Evolutionary conservation across 805 yeast genomes (phyloP).

Genomic region (Metschnikowia anglica): DNA sequence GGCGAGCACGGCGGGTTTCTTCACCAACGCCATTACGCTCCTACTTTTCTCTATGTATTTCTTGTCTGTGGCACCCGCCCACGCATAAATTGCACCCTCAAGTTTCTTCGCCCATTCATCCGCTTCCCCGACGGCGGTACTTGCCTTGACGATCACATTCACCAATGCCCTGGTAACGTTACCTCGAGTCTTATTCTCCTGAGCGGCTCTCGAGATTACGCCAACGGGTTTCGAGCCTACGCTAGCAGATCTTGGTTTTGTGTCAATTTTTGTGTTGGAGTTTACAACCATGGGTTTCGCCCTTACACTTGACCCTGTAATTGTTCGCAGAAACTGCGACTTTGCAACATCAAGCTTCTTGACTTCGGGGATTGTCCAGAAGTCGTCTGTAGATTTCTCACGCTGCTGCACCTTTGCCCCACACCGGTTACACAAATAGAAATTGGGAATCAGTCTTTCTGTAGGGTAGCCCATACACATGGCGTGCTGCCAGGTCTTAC

Average conservation of each 20-base stretch:
- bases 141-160: conserved; percentile 42
- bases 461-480: conserved; percentile 54
- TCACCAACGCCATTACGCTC: conserved; percentile 61
- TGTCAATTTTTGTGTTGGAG: too few relatives aligned
- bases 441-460: conserved; percentile 42
- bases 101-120: conserved; percentile 48
- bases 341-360: not conserved
- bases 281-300: conserved; percentile 5
- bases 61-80: conserved; percentile 32
- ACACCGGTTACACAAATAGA: conserved; percentile 57
- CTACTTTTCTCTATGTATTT: conserved; percentile 69
- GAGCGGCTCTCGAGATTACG: not conserved
- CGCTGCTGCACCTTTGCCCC: conserved; percentile 27
- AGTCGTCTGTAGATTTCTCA: conserved; percentile 1
- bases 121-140: conserved; percentile 26
- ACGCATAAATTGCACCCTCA: conserved; percentile 49
- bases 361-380: not conserved
- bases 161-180: conserved; percentile 54
- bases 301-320: not conserved
- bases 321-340: too few relatives aligned
- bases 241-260: not conserved
- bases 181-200: conserved; percentile 38
- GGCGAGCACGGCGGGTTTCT: conserved; percentile 54
- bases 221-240: not conserved
- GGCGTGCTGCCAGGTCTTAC: conserved; percentile 73